These are phyloP conservation scores for Cicer cuneatum DNA, from an alignment of 306 rosid genomes.

Conservation along the genomic window DNA sequence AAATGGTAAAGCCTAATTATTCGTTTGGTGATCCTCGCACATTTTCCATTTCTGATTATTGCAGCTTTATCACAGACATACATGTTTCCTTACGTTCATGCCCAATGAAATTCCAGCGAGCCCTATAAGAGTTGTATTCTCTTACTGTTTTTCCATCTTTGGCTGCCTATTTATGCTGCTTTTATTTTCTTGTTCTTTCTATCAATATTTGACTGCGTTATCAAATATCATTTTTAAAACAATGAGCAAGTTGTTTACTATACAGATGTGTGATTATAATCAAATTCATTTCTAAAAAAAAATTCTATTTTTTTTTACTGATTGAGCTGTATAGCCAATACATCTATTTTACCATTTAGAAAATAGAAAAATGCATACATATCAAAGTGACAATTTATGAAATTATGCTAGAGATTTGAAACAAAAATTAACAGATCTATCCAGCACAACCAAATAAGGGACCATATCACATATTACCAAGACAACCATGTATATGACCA, in stretches of 20 bases:
- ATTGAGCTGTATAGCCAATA: not conserved
- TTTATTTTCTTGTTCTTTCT: no score
- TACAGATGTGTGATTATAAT: slow-evolving; percentile 18
- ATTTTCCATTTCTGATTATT: no score
- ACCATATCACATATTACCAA: slow-evolving; percentile 8
- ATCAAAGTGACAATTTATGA: not conserved
- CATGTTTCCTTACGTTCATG: no score
- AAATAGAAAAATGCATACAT: not conserved
- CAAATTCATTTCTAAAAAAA: not conserved
- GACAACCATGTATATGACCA: not conserved
- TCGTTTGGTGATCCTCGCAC: no score
- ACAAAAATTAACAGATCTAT: not conserved
- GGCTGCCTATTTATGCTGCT: no score
- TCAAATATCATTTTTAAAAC: not conserved
- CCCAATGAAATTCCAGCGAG: no score
- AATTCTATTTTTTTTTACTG: not conserved
- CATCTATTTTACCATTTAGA: not conserved
- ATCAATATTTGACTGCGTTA: no score
- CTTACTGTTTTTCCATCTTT: no score
- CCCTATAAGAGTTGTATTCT: no score
- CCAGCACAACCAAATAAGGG: not conserved
- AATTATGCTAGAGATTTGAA: slow-evolving; percentile 4
- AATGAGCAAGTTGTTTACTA: slow-evolving; percentile 16
- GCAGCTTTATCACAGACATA: no score
- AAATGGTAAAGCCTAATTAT: no score